A percentile compares a stretch with the other conserved stretches of the same genome.
phyloP scores from a whole-genome alignment of 2,329 filamentous ascomycete species.

The Aspergillus latus region DNA sequence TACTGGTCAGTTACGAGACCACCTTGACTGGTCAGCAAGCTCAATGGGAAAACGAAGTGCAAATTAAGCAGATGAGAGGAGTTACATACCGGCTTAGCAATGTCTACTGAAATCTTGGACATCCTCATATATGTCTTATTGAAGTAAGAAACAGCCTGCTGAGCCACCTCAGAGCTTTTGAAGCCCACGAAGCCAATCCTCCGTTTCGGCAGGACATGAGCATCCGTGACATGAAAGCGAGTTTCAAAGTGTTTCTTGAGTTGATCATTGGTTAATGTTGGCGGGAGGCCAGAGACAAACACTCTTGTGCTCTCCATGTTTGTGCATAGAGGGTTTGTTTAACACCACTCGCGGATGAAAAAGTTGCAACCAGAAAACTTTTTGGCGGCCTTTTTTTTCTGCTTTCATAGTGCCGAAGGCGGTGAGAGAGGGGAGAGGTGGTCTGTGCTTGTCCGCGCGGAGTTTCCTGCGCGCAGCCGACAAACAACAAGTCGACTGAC shows the following conservation, averaged over 20 bases:
- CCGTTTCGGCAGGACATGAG: slow-evolving; percentile 84
- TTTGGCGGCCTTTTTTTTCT: slow-evolving; percentile 27
- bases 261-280: slow-evolving; percentile 78
- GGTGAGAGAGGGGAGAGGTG: slow-evolving; percentile 31
- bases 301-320: slow-evolving; percentile 75
- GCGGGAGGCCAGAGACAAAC: slow-evolving; percentile 73
- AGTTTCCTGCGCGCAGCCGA: slow-evolving; percentile 13
- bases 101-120: slow-evolving; percentile 88
- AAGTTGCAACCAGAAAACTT: slow-evolving; percentile 20
- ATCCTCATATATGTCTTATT: slow-evolving; percentile 93
- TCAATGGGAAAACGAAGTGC: slow-evolving; percentile 24
- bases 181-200: slow-evolving; percentile 96
- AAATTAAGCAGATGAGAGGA: slow-evolving; percentile 13
- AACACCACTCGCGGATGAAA: slow-evolving; percentile 9
- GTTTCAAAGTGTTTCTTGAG: slow-evolving; percentile 86
- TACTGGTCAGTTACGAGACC: slow-evolving; percentile 42
- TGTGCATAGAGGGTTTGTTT: slow-evolving; percentile 25
- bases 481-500: not conserved
- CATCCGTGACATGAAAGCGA: slow-evolving; percentile 78
- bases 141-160: slow-evolving; percentile 87
- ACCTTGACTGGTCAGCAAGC: slow-evolving; percentile 41
- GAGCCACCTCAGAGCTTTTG: slow-evolving; percentile 76
- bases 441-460: slow-evolving; percentile 25
- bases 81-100: slow-evolving; percentile 72
- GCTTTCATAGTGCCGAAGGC: slow-evolving; percentile 32